Evolutionary conservation across 106 monocot genomes (phyloP).

Genomic region (Phalaenopsis equestris): DNA sequence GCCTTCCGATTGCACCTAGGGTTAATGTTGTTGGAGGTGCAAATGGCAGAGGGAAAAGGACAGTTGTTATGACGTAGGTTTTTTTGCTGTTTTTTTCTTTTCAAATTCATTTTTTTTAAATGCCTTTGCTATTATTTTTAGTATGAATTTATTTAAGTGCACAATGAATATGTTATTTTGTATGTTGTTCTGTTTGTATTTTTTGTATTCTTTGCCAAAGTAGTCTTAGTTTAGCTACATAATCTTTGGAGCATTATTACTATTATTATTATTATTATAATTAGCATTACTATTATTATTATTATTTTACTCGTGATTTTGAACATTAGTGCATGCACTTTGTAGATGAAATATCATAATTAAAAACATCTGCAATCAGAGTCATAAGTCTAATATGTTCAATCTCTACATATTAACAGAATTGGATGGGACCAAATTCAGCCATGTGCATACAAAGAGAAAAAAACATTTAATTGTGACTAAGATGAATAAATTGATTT

Average conservation of each 20-base stretch:
- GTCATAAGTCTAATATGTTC: no score
- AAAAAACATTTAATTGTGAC: no score
- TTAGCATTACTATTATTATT: no score
- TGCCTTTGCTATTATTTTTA: neutral
- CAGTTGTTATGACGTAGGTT: constrained; percentile 78
- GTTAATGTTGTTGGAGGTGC: constrained; percentile 56
- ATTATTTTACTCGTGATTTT: no score
- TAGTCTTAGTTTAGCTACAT: neutral
- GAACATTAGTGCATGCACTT: no score
- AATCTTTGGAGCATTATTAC: neutral
- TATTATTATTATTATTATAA: neutral
- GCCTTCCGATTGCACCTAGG: constrained; percentile 45
- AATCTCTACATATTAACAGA: no score
- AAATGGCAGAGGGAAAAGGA: constrained; percentile 65
- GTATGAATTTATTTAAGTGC: neutral
- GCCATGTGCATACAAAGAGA: no score
- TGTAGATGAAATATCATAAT: no score
- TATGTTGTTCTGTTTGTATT: neutral
- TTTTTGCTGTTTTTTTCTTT: neutral
- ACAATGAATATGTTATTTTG: neutral
- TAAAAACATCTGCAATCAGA: no score
- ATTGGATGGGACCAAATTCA: no score
- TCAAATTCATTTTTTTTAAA: neutral
- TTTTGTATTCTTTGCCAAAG: neutral
- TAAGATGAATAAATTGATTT: no score